phyloP scores from a whole-genome alignment of 495 filamentous ascomycete genomes.

The Penicillium herquei region DNA sequence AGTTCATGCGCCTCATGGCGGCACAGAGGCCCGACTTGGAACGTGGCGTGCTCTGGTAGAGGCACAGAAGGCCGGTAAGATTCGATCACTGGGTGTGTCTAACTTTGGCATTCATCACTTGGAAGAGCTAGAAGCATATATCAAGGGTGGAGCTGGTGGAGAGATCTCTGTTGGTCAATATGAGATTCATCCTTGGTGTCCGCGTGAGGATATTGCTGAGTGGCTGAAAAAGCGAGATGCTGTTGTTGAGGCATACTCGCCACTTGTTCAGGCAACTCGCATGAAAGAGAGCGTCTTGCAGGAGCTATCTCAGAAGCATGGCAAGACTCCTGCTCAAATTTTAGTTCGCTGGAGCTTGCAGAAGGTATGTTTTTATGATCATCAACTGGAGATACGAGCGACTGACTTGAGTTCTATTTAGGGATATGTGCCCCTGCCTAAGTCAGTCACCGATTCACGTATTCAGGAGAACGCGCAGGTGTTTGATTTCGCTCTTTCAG shows the following conservation, averaged over 20 bases:
- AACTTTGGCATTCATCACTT: conserved; percentile 58
- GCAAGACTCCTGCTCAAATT: conserved; percentile 74
- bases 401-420: conserved; percentile 57
- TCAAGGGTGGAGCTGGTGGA: conserved; percentile 69
- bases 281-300: conserved; percentile 63
- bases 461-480: conserved; percentile 73
- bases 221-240: conserved; percentile 71
- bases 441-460: conserved; percentile 57
- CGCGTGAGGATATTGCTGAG: conserved; percentile 68
- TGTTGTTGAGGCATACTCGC: conserved; percentile 77
- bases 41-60: conserved; percentile 56
- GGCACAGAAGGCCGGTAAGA: conserved; percentile 51
- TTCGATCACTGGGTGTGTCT: conserved; percentile 54
- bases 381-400: conserved; percentile 22
- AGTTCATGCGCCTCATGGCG: conserved; percentile 57
- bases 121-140: conserved; percentile 68
- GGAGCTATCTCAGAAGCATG: conserved; percentile 63
- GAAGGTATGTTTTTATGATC: conserved; percentile 46
- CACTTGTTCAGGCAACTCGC: conserved; percentile 66
- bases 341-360: conserved; percentile 86
- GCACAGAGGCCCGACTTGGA: conserved; percentile 47
- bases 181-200: conserved; percentile 89
- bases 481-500: conserved; percentile 75
- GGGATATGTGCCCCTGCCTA: conserved; percentile 63
- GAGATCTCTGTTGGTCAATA: conserved; percentile 81